Percentiles rank a stretch among this genome's conserved stretches.
Evolutionary conservation across 768 basidiomycete species (phyloP).

Genomic region (Agaricus sinodeliciosus): DNA sequence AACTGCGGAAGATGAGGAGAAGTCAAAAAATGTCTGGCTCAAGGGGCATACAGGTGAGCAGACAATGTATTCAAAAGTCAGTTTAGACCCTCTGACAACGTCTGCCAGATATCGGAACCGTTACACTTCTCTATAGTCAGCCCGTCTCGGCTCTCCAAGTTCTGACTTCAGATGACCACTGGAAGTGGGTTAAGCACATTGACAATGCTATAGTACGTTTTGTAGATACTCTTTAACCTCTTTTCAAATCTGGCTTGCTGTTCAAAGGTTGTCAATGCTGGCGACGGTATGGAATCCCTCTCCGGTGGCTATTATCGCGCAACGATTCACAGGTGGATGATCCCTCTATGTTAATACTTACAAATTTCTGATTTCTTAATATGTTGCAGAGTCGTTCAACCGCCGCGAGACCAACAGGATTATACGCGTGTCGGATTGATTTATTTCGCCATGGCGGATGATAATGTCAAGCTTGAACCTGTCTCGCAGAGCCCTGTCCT

Average conservation of each 20-base stretch:
- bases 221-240: too few relatives aligned
- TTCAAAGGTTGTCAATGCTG: slow-evolving; percentile 49
- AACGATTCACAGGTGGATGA: slow-evolving; percentile 40
- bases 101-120: slow-evolving; percentile 40
- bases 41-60: slow-evolving; percentile 50
- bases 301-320: slow-evolving; percentile 55
- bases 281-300: slow-evolving; percentile 54
- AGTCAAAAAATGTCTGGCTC: slow-evolving; percentile 50
- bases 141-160: slow-evolving; percentile 56
- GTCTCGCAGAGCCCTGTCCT: slow-evolving; percentile 42
- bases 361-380: not conserved
- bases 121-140: slow-evolving; percentile 57
- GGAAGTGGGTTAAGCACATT: slow-evolving; percentile 55
- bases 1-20: slow-evolving; percentile 39
- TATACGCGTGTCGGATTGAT: slow-evolving; percentile 50
- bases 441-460: slow-evolving; percentile 51
- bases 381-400: slow-evolving; percentile 47
- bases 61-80: too few relatives aligned
- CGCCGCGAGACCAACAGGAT: slow-evolving; percentile 46
- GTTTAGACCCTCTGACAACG: not conserved
- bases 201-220: slow-evolving; percentile 46
- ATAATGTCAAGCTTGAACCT: slow-evolving; percentile 41
- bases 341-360: not conserved
- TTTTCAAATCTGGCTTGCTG: not conserved
- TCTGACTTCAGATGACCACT: slow-evolving; percentile 40